Base-by-base conservation (phyloP, 164 flowering plant genomes). In the Annona cherimola region DNA sequence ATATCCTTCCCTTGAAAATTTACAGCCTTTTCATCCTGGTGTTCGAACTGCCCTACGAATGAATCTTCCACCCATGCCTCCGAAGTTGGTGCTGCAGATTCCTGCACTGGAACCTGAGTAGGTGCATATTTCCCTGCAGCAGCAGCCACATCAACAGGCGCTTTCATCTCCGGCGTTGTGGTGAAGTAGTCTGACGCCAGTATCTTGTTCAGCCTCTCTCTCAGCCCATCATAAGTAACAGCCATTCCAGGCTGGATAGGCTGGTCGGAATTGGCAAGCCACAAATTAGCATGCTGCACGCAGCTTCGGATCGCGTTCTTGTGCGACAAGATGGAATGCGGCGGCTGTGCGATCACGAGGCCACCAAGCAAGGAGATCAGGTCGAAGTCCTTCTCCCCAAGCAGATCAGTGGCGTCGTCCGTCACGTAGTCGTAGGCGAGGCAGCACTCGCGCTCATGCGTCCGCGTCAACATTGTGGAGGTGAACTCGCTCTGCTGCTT, bases 391-490 rank as follows among this genome's bases (percentile, higher is more conserved):
- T 76, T 69, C 83, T 93, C 98, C 0, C 80, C 83, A n/a, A 96
- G 86, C 67, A 88, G 83, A 83, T 89, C 96, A 5, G 89, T 84
- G 5, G 89, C 98, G 65, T 96, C 99, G 65, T 96, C 99, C 0
- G 98, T 90, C 3, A 96, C 97, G 45, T 86, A 87, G 76, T 96
- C 99, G 61, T 93, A 96, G 59, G 93, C 89, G 81, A 96, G 82
- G 76, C 99, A 96, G 73, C 97, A 93, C 0, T 86, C 87, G 14
- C 99, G 72, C 84, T 93, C 99, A 69, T 87, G 97, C 1, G 88
- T 87, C 79, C 89, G 80, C 0, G 94, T 90, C 69, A 91, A 76
- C 95, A 90, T 86, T 20, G 84, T 90, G 14, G 90, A 81, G 4
- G 88, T 79, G 79, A 82, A 94, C 63, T 92, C 98, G 45, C 78